Evolutionary conservation across 805 yeast genomes (phyloP), one percentile per base, ranked within the genome.

Genomic region (Saccharomycopsis capsularis): DNA sequence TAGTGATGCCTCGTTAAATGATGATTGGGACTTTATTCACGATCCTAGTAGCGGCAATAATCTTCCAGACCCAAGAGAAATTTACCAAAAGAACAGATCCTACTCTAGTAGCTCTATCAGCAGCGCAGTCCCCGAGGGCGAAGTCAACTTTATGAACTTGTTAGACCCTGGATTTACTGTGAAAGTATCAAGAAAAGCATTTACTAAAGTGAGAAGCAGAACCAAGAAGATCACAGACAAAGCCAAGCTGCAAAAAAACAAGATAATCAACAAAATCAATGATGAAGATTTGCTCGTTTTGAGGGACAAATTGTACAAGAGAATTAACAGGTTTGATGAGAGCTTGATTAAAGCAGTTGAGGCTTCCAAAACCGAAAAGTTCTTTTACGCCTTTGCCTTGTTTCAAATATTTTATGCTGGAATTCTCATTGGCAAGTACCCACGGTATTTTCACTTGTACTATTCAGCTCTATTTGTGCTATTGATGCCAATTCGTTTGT

Each of bases 401-500:
- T 76, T 79, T 50, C 65, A 77, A 46, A 76, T 91, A 5, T 85
- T 91, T 39, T 61, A 75, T 16, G 70, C 81, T 24, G 98, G 98
- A 0, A 73, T 79, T 50, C 63, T 88, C 3, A 78, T 90, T 55
- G 97, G 96, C 7, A 75, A 74, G 50, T 75, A 75, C 52, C 97
- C 98, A 0, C 73, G 75, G 34, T 78, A 75, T 64, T 82, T 91
- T 63, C 98, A 89, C 56, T 61, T 81, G 1, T 75, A 81, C 56
- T 90, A 91, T 64, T 79, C 95, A 0, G 66, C 64, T 0, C 63
- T 86, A 42, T 74, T 82, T 48, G 59, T 67, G 2, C 53, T 85
- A 1, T 68, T 91, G 47, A 78, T 90, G 81, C 98, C 99, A 0
- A 79, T 90, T 22, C 69, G 99, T 50, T 75, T 83, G 58, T 81